phyloP scores from a whole-genome alignment of 345 rosid genomes.

The Dipteronia dyeriana region DNA sequence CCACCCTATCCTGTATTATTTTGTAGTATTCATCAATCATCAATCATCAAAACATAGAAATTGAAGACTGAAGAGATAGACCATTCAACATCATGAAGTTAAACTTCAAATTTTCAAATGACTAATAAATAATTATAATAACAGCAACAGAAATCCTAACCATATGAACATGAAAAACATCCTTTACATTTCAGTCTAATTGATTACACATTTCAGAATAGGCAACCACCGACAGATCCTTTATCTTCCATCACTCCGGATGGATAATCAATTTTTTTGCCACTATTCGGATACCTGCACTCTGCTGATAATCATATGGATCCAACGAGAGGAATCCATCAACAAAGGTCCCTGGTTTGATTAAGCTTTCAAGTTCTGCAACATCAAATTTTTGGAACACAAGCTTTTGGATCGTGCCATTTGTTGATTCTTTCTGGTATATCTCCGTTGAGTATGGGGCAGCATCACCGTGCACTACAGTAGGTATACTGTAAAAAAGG shows the following conservation, averaged over 20 bases:
- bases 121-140: neutral
- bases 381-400: slow-evolving; percentile 43
- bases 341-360: slow-evolving; percentile 45
- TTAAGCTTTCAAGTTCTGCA: slow-evolving; percentile 49
- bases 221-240: neutral
- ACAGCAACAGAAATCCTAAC: neutral
- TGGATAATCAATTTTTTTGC: slow-evolving; percentile 60
- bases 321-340: slow-evolving; percentile 73
- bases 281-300: slow-evolving; percentile 71
- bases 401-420: slow-evolving; percentile 56
- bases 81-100: too few species aligned
- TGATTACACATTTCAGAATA: neutral
- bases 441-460: slow-evolving; percentile 61
- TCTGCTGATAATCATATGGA: slow-evolving; percentile 70
- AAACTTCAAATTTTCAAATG: too few species aligned
- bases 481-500: slow-evolving; percentile 58
- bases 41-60: too few species aligned
- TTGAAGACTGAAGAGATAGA: too few species aligned
- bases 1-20: too few species aligned
- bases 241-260: slow-evolving; percentile 17
- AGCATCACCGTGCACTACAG: slow-evolving; percentile 37
- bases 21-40: too few species aligned
- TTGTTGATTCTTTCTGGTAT: slow-evolving; percentile 55
- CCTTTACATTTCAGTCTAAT: slow-evolving; percentile 3
- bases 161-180: neutral